A percentile compares a stretch with the other conserved stretches of the same genome.
phyloP scores from a whole-genome alignment of 805 yeast genomes.

The Danielia oregonensis region DNA sequence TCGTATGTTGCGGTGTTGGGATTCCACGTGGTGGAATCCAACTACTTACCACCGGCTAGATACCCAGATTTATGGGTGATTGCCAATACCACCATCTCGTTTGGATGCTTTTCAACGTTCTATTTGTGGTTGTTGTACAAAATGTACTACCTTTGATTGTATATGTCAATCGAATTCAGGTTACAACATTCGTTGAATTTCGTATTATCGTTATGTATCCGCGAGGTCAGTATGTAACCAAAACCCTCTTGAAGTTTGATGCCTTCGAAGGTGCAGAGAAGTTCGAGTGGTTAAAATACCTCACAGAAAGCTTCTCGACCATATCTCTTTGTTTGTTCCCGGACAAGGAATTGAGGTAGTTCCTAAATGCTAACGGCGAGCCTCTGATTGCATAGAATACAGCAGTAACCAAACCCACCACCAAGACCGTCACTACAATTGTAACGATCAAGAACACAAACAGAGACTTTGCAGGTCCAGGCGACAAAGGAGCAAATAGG shows the following conservation, averaged over 20 bases:
- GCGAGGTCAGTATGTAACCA: neutral
- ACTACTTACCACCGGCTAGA: slow-evolving; percentile 47
- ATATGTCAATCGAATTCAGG: too few species aligned
- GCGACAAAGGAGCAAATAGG: too few species aligned
- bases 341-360: slow-evolving; percentile 26
- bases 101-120: slow-evolving; percentile 67
- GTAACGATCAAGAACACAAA: slow-evolving; percentile 12
- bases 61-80: slow-evolving; percentile 88
- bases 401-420: slow-evolving; percentile 21
- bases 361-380: slow-evolving; percentile 20
- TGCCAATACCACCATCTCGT: slow-evolving; percentile 68
- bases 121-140: slow-evolving; percentile 80
- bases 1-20: slow-evolving; percentile 42
- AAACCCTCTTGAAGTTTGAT: neutral
- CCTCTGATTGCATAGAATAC: slow-evolving; percentile 28
- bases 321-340: too few species aligned
- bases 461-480: too few species aligned
- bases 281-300: too few species aligned
- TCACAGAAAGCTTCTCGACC: too few species aligned
- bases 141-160: slow-evolving; percentile 17
- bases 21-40: slow-evolving; percentile 53
- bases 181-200: neutral
- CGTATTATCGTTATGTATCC: neutral
- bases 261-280: too few species aligned
- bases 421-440: too few species aligned